Conservation (phyloP, 2,329 filamentous ascomycete species). For the Aspergillus terreus region DNA sequence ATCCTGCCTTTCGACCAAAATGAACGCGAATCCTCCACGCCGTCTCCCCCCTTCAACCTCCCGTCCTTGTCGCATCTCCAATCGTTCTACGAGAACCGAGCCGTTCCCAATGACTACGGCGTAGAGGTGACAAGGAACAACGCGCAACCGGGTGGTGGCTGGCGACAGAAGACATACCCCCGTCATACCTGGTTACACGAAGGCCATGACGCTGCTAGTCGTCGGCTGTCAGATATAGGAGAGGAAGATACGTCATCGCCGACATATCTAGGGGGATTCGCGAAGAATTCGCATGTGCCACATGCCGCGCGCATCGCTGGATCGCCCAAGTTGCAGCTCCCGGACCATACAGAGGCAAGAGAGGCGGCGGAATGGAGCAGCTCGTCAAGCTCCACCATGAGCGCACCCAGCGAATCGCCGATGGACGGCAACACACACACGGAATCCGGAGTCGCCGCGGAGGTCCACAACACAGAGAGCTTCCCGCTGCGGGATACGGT, state of each 20-base stretch:
- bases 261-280: slow-evolving; percentile 17
- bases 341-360: slow-evolving; percentile 53
- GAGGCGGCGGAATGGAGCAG: slow-evolving; percentile 27
- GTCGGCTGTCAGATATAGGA: slow-evolving; percentile 44
- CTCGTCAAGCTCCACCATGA: slow-evolving; percentile 36
- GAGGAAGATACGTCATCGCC: slow-evolving; percentile 38
- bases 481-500: slow-evolving; percentile 3
- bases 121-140: slow-evolving; percentile 3
- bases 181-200: slow-evolving; percentile 34
- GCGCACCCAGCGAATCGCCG: slow-evolving; percentile 25
- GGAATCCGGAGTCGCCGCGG: slow-evolving; percentile 1
- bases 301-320: slow-evolving; percentile 10
- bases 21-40: slow-evolving; percentile 44
- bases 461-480: slow-evolving; percentile 2
- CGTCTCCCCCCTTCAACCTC: slow-evolving; percentile 51
- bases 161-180: slow-evolving; percentile 29
- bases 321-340: slow-evolving; percentile 27
- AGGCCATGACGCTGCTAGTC: slow-evolving; percentile 33
- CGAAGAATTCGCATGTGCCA: slow-evolving; percentile 8
- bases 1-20: slow-evolving; percentile 75
- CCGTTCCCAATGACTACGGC: slow-evolving; percentile 9
- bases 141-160: not conserved
- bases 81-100: slow-evolving; percentile 29
- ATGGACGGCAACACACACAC: slow-evolving; percentile 9
- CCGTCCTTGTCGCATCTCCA: slow-evolving; percentile 43